Evolutionary conservation across 2,329 filamentous ascomycete genomes (phyloP).

Genomic region (Dothistroma septosporum): DNA sequence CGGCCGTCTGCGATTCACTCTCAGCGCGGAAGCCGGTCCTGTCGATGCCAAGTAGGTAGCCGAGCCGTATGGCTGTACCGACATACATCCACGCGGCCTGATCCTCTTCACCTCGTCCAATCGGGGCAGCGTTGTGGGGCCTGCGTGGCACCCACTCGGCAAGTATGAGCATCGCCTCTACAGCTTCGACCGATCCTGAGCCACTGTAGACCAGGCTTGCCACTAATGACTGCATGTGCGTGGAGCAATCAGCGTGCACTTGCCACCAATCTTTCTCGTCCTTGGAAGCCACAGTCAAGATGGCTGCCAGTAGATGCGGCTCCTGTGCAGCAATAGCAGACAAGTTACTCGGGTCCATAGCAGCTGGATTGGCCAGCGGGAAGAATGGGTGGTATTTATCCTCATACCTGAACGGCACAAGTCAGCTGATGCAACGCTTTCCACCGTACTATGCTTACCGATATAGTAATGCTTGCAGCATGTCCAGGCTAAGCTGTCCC

Average conservation of each 20-base stretch:
- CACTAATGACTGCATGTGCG: conserved; percentile 34
- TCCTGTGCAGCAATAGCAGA: conserved; percentile 28
- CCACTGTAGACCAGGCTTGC: conserved; percentile 31
- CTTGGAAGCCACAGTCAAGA: conserved; percentile 34
- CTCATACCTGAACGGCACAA: conserved; percentile 22
- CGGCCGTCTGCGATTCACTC: conserved; percentile 27
- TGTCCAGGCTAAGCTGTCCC: conserved; percentile 28
- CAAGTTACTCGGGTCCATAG: conserved; percentile 30
- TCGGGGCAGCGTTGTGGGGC: conserved; percentile 27
- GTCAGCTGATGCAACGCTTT: not conserved
- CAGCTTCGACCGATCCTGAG: conserved; percentile 32
- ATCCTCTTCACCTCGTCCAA: conserved; percentile 34
- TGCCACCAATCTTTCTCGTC: conserved; percentile 34
- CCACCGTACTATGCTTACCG: conserved; percentile 20
- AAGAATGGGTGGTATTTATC: conserved; percentile 35
- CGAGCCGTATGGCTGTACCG: conserved; percentile 33
- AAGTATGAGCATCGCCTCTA: conserved; percentile 34
- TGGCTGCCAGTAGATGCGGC: conserved; percentile 32
- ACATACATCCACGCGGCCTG: conserved; percentile 35
- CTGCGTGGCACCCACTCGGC: conserved; percentile 34
- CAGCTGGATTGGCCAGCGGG: conserved; percentile 30
- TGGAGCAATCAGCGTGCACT: conserved; percentile 31
- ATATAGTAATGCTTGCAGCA: conserved; percentile 29
- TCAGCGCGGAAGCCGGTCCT: conserved; percentile 32
- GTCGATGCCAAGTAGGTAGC: conserved; percentile 35